Base-by-base conservation (phyloP, 225 moss, liverwort and hornwort genomes). In the Polytrichum commune region DNA sequence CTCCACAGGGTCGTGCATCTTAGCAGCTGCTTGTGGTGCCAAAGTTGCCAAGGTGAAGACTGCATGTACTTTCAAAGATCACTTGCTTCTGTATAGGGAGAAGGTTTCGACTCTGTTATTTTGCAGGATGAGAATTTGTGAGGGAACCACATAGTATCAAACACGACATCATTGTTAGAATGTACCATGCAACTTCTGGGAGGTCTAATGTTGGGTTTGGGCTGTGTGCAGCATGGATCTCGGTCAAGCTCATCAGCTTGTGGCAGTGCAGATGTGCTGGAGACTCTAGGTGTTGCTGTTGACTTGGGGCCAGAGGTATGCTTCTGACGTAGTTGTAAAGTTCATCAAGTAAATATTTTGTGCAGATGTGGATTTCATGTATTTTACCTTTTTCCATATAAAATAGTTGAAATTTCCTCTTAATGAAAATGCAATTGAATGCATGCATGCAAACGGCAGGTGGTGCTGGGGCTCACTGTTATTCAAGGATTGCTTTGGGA, bases 181-280 rank as follows among this genome's bases (percentile, higher is more conserved):
- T 46, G 46, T 46, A 46, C 46, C 58, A 9, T 63, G 62, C 62
- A 63, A 5, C 26, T 63, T 16, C 9, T 24, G 54, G 53, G 6
- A 28, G 27, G 46, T 24, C 8, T 60, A 20, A 46, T 54, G 63
- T 64, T 68, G 55, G 28, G 54, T 28, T 62, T 69, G 19, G 24
- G 0, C 38, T 58, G 67, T 53, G 32, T 70, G 32, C 88, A 93
- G 93, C 96, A 96, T 77, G 98, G 98, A 62, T 84, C 88, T 38
- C 86, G 98, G 73, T 98, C 98, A 69, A 93, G 95, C 72, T 98
- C 98, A 22, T 98, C 98, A 62, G 95, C 98, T 46, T 98, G 98
- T 84, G 98, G 98, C 62, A 98, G 98, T 79, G 98, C 98, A 63
- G 98, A 98, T 84, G 98, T 98, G 64, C 86, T 98, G 53, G 98